phyloP scores from a whole-genome alignment of 2,329 filamentous ascomycete genomes.

The Hymenoscyphus fructigenus region DNA sequence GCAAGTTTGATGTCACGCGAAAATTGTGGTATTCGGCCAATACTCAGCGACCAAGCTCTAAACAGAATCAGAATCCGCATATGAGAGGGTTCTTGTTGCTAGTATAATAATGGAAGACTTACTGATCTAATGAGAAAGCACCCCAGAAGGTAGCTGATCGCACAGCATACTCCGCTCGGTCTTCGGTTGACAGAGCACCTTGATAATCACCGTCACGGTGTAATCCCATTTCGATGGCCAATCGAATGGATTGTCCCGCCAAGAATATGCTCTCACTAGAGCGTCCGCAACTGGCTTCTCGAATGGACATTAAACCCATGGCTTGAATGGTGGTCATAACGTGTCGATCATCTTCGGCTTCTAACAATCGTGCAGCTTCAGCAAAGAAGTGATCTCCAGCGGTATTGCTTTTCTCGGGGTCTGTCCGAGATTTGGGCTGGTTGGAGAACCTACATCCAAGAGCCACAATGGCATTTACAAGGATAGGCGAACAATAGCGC shows the following conservation, averaged over 20 bases:
- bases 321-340: constrained; percentile 71
- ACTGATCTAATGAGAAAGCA: constrained; percentile 57
- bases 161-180: constrained; percentile 48
- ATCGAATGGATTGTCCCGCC: constrained; percentile 68
- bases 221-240: constrained; percentile 55
- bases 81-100: too few relatives aligned
- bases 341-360: constrained; percentile 56
- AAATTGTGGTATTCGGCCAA: constrained; percentile 59
- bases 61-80: constrained; percentile 3
- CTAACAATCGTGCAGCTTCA: constrained; percentile 63
- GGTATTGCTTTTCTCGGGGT: constrained; percentile 64
- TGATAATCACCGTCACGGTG: constrained; percentile 16
- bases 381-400: constrained; percentile 73
- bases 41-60: constrained; percentile 65
- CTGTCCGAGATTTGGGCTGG: constrained; percentile 59
- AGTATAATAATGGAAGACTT: too few relatives aligned
- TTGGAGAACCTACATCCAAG: constrained; percentile 69
- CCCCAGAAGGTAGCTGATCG: constrained; percentile 54
- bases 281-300: constrained; percentile 70
- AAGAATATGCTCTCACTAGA: constrained; percentile 74
- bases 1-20: constrained; percentile 57
- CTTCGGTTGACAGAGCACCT: constrained; percentile 38
- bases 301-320: constrained; percentile 71
- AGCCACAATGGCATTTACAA: constrained; percentile 36
- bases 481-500: constrained; percentile 43